Conservation (phyloP, 345 rosid genomes). For the Citrus mangshanensis region DNA sequence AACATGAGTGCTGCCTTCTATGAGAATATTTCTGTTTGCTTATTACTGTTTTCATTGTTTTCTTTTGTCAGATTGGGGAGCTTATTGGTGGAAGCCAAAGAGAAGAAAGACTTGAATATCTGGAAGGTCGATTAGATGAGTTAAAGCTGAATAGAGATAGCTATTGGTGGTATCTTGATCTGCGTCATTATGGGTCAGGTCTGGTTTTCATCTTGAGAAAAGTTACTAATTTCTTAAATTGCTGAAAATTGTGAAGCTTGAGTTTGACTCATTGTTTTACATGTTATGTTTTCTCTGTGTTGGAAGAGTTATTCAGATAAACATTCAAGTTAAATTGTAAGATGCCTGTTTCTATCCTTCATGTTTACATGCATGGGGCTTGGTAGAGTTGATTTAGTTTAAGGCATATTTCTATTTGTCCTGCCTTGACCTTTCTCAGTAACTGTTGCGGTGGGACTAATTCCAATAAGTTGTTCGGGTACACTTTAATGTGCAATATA, state of each 20-base stretch:
- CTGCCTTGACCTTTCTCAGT: neutral
- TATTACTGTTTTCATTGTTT: neutral
- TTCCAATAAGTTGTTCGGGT: neutral
- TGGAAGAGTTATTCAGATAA: neutral
- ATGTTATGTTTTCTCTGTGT: neutral
- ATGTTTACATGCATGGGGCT: neutral
- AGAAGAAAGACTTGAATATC: constrained; percentile 83
- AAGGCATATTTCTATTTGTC: neutral
- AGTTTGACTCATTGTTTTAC: neutral
- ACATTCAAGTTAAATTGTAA: neutral
- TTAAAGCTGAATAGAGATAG: constrained; percentile 74
- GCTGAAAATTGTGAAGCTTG: neutral
- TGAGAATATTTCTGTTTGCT: neutral
- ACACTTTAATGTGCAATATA: neutral
- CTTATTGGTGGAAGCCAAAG: constrained; percentile 99
- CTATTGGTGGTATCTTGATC: constrained; percentile 99
- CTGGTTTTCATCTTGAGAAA: constrained; percentile 10
- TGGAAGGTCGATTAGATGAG: constrained; percentile 79
- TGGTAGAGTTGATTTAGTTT: neutral
- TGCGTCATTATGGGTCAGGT: constrained; percentile 98
- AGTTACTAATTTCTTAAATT: neutral
- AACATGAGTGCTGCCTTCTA: neutral
- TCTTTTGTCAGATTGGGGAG: constrained; percentile 67
- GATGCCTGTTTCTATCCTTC: neutral
- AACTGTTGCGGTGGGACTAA: neutral